These are phyloP conservation scores for Rutidosis leptorrhynchoides DNA, from an alignment of 129 eudicot genomes.

Conservation along the genomic window DNA sequence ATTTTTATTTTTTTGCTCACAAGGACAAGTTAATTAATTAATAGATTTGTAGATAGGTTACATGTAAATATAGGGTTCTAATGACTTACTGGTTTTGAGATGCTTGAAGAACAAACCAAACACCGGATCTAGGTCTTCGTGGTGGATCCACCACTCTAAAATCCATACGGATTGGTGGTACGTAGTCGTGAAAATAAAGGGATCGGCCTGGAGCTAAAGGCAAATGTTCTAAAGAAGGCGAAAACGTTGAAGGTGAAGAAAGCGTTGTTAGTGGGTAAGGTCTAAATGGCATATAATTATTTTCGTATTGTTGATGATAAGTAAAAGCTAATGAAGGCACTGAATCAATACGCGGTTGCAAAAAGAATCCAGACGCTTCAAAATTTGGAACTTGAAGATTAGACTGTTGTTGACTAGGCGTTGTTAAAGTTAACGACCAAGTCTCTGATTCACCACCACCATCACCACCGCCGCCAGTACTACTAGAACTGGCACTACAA, in stretches of 20 bases:
- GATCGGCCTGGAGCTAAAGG: slow-evolving; percentile 7
- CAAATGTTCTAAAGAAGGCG: background rate
- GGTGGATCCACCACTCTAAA: slow-evolving; percentile 64
- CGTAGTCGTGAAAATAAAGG: slow-evolving; percentile 22
- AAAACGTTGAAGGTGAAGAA: slow-evolving; percentile 22
- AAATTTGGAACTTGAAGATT: slow-evolving; percentile 24
- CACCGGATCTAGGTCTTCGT: slow-evolving; percentile 62
- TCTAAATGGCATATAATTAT: slow-evolving; percentile 33
- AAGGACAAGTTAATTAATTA: background rate
- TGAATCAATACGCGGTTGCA: slow-evolving; percentile 23
- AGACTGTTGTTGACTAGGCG: background rate
- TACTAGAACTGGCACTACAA: background rate
- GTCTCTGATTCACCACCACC: background rate
- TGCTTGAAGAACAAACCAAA: slow-evolving; percentile 76
- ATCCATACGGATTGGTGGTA: slow-evolving; percentile 30
- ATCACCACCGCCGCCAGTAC: background rate
- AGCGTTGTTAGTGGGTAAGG: slow-evolving; percentile 15
- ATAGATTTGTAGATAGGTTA: too few species aligned
- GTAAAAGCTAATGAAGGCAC: slow-evolving; percentile 1
- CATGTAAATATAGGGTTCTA: background rate
- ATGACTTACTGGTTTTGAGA: slow-evolving; percentile 62
- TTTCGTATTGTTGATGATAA: slow-evolving; percentile 24
- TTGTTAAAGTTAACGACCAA: slow-evolving; percentile 1
- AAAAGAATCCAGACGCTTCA: slow-evolving; percentile 12
- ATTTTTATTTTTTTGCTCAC: background rate